These are phyloP conservation scores for Orbilia ellipsospora DNA, from an alignment of 2,329 filamentous ascomycete species.

Conservation along the genomic window DNA sequence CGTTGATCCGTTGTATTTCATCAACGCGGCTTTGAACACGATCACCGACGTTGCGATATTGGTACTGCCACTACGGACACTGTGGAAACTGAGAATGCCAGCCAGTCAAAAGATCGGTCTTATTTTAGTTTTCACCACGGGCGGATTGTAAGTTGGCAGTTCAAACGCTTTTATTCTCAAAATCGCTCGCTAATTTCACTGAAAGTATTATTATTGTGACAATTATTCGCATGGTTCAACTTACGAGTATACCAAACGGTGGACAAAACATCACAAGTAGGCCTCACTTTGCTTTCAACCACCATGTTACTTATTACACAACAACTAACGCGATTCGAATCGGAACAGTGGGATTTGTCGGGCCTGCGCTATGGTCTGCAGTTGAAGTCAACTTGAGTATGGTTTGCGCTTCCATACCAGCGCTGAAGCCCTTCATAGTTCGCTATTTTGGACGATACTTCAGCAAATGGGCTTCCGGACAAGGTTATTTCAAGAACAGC, in stretches of 20 bases:
- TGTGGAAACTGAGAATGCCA: slow-evolving; percentile 65
- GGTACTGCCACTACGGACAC: slow-evolving; percentile 65
- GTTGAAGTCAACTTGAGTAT: slow-evolving; percentile 51
- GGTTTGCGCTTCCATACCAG: slow-evolving; percentile 54
- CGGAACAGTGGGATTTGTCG: slow-evolving; percentile 38
- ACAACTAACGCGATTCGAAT: neutral
- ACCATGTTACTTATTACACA: neutral
- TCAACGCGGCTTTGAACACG: slow-evolving; percentile 43
- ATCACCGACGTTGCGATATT: slow-evolving; percentile 49
- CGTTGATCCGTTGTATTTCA: slow-evolving; percentile 42
- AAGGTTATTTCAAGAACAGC: slow-evolving; percentile 29
- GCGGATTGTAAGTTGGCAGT: slow-evolving; percentile 44
- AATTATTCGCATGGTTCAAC: slow-evolving; percentile 47
- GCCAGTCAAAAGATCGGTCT: slow-evolving; percentile 65
- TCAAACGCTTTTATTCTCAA: no score
- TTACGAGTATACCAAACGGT: slow-evolving; percentile 46
- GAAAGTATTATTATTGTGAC: slow-evolving; percentile 46
- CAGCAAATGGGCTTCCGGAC: slow-evolving; percentile 46
- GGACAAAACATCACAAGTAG: slow-evolving; percentile 52
- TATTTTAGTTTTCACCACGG: slow-evolving; percentile 63
- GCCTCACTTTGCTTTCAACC: neutral
- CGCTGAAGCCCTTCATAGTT: slow-evolving; percentile 49
- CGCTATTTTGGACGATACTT: slow-evolving; percentile 43
- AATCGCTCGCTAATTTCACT: no score
- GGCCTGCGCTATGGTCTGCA: slow-evolving; percentile 39